These are phyloP conservation scores for Evernia prunastri DNA, from an alignment of 495 filamentous ascomycete genomes.

Conservation along the genomic window DNA sequence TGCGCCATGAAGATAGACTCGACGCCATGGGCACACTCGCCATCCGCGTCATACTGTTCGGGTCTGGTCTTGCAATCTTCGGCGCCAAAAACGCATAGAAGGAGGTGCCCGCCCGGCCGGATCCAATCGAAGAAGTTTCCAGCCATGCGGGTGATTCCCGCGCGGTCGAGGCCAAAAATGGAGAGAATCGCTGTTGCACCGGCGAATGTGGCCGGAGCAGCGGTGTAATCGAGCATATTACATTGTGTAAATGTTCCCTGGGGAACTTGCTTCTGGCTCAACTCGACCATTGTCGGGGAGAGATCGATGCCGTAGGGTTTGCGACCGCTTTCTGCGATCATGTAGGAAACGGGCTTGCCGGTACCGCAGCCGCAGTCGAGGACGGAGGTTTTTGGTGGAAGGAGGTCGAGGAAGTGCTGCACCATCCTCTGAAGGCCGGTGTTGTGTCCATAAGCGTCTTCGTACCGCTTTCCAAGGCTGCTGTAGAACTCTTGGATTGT, in stretches of 20 bases:
- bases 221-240: slow-evolving; percentile 29
- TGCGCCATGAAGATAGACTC: slow-evolving; percentile 14
- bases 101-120: slow-evolving; percentile 3
- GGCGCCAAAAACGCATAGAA: slow-evolving; percentile 11
- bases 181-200: slow-evolving; percentile 22
- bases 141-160: slow-evolving; percentile 18
- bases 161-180: slow-evolving; percentile 18
- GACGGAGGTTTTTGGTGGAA: slow-evolving; percentile 21
- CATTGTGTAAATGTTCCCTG: slow-evolving; percentile 27
- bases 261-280: slow-evolving; percentile 30
- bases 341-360: slow-evolving; percentile 31
- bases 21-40: slow-evolving; percentile 12
- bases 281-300: slow-evolving; percentile 30
- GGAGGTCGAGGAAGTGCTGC: slow-evolving; percentile 19
- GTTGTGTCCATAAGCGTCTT: slow-evolving; percentile 31
- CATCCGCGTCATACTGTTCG: slow-evolving; percentile 17
- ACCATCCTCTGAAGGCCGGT: slow-evolving; percentile 6
- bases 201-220: slow-evolving; percentile 15
- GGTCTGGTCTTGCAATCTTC: slow-evolving; percentile 13
- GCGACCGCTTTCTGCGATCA: slow-evolving; percentile 32
- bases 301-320: slow-evolving; percentile 33
- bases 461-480: slow-evolving; percentile 24
- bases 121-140: slow-evolving; percentile 21
- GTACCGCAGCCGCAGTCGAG: slow-evolving; percentile 47
- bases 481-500: slow-evolving; percentile 59